Evolutionary conservation across 495 filamentous ascomycete genomes (phyloP).

Genomic region (Immersiella caudata): DNA sequence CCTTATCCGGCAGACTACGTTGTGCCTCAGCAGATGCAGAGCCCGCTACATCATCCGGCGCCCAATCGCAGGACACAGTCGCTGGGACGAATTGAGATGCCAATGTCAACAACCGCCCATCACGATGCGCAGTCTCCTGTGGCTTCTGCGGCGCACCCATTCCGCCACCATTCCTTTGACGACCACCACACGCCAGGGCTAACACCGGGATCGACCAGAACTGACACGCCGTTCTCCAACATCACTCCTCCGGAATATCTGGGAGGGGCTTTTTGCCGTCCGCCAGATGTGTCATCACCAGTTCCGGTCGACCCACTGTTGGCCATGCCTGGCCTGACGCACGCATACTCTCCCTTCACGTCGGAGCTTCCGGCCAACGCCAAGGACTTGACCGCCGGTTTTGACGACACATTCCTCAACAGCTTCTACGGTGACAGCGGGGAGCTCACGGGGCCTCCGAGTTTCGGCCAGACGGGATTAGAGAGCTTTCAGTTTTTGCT

Average conservation of each 20-base stretch:
- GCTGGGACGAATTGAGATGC: neutral
- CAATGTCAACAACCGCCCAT: too few relatives aligned
- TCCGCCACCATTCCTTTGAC: slow-evolving; percentile 21
- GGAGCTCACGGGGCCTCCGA: neutral
- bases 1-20: too few relatives aligned
- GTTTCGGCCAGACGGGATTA: too few relatives aligned
- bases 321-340: too few relatives aligned
- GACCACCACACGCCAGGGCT: slow-evolving; percentile 25
- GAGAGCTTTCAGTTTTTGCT: too few relatives aligned
- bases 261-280: neutral
- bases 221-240: slow-evolving; percentile 22
- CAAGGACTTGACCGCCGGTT: neutral
- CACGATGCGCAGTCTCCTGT: too few relatives aligned
- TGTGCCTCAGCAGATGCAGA: too few relatives aligned
- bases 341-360: neutral
- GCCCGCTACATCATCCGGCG: too few relatives aligned
- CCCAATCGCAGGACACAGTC: neutral
- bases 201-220: slow-evolving; percentile 32
- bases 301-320: neutral
- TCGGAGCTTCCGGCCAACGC: neutral
- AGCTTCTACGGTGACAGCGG: neutral
- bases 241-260: slow-evolving; percentile 14
- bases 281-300: neutral
- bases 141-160: too few relatives aligned
- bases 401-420: neutral